Conservation (phyloP, 805 yeast genomes). For the Candida xiaguanensis region DNA sequence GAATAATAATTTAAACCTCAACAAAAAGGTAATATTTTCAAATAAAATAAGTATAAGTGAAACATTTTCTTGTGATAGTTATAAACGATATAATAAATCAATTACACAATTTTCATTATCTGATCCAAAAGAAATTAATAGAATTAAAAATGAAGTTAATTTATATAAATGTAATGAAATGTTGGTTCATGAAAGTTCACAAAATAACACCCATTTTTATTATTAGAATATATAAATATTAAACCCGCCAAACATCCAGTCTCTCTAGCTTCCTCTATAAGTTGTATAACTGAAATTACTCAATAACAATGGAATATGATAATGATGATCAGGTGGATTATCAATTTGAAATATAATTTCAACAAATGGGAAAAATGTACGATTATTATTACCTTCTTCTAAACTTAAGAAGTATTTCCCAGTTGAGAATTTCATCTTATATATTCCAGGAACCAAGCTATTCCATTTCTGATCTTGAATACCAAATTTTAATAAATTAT, state of each 20-base stretch:
- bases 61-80: constrained; percentile 49
- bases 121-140: constrained; percentile 48
- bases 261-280: constrained; percentile 70
- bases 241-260: background rate
- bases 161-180: constrained; percentile 59
- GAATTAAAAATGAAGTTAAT: constrained; percentile 63
- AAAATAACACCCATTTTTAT: constrained; percentile 63
- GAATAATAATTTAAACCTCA: background rate
- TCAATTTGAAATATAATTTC: constrained; percentile 72
- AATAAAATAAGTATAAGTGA: constrained; percentile 46
- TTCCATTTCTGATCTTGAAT: constrained; percentile 18
- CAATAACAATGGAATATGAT: constrained; percentile 82
- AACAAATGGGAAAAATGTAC: constrained; percentile 81
- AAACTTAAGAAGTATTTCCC: constrained; percentile 53
- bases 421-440: constrained; percentile 75
- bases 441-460: constrained; percentile 54
- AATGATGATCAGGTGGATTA: constrained; percentile 71
- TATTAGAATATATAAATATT: constrained; percentile 21
- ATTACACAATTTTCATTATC: constrained; percentile 49
- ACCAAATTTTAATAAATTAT: constrained; percentile 8
- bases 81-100: constrained; percentile 51
- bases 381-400: constrained; percentile 20
- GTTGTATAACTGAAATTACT: constrained; percentile 89
- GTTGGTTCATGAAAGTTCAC: constrained; percentile 64
- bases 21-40: constrained; percentile 40